These are phyloP conservation scores for Neopestalotiopsis sp. DNA, from an alignment of 2,329 filamentous ascomycete species.

Conservation along the genomic window DNA sequence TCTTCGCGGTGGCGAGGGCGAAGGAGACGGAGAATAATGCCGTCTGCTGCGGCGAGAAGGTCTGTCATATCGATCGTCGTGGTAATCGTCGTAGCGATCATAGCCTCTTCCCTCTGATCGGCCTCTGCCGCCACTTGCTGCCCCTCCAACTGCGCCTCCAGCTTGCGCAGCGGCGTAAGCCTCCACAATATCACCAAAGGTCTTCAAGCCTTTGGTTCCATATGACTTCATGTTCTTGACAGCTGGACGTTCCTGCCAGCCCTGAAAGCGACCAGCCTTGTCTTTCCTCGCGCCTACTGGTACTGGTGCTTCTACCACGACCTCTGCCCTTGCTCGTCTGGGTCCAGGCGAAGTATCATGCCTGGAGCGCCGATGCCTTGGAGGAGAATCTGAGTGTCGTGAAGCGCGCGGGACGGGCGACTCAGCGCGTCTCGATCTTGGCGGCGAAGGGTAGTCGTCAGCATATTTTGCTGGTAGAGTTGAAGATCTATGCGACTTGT, in stretches of 20 bases:
- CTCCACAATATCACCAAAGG: constrained; percentile 34
- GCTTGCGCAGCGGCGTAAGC: constrained; percentile 33
- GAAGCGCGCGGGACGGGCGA: constrained; percentile 8
- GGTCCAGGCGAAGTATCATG: neutral
- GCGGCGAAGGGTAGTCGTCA: constrained; percentile 18
- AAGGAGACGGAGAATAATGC: constrained; percentile 19
- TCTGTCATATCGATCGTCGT: constrained; percentile 16
- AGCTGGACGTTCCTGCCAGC: constrained; percentile 26
- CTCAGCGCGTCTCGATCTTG: constrained; percentile 31
- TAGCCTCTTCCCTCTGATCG: constrained; percentile 27
- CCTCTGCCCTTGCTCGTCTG: neutral
- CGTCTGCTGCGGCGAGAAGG: constrained; percentile 14
- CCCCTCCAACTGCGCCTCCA: constrained; percentile 5
- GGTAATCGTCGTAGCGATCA: constrained; percentile 20
- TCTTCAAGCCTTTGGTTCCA: constrained; percentile 32
- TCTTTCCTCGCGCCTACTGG: constrained; percentile 36
- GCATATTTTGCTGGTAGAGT: constrained; percentile 7
- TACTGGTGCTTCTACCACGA: constrained; percentile 29
- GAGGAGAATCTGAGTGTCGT: constrained; percentile 1
- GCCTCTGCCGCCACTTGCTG: constrained; percentile 9
- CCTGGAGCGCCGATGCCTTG: constrained; percentile 10
- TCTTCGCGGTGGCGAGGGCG: constrained; percentile 19
- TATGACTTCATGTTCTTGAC: constrained; percentile 30
- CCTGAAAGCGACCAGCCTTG: constrained; percentile 24
- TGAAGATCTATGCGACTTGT: constrained; percentile 10